phyloP scores from a whole-genome alignment of 805 yeast species.

The Candida insectorum region DNA sequence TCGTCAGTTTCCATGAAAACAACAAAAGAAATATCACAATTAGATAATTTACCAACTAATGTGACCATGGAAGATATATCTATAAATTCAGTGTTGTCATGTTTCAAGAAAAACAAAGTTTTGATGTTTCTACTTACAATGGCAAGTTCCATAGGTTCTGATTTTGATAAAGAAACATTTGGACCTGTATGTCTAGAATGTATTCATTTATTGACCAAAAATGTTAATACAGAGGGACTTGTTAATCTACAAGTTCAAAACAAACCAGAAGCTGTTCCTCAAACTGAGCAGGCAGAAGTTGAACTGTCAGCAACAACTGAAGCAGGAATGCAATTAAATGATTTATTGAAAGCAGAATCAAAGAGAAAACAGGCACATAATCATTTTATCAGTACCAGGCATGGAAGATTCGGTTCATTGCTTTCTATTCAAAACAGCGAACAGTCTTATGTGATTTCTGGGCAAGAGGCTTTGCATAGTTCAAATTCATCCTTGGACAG shows the following conservation, averaged over 20 bases:
- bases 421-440: slow-evolving; percentile 66
- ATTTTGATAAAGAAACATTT: slow-evolving; percentile 58
- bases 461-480: slow-evolving; percentile 60
- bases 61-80: slow-evolving; percentile 67
- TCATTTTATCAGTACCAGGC: slow-evolving; percentile 63
- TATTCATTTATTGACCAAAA: slow-evolving; percentile 58
- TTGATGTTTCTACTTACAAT: slow-evolving; percentile 70
- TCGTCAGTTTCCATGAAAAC: slow-evolving; percentile 46
- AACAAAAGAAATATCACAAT: slow-evolving; percentile 25
- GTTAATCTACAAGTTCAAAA: too few species aligned
- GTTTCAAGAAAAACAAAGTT: slow-evolving; percentile 69
- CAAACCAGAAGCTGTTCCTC: slow-evolving; percentile 4
- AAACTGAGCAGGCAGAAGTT: background rate
- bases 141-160: slow-evolving; percentile 59
- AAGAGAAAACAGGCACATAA: slow-evolving; percentile 46
- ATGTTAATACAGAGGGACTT: slow-evolving; percentile 43
- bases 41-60: slow-evolving; percentile 52
- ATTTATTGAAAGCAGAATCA: slow-evolving; percentile 59
- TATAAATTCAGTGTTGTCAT: slow-evolving; percentile 50
- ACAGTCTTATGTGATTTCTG: slow-evolving; percentile 58
- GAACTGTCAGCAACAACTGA: slow-evolving; percentile 1
- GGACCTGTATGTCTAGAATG: slow-evolving; percentile 68
- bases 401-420: slow-evolving; percentile 87
- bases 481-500: slow-evolving; percentile 54
- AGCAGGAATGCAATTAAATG: slow-evolving; percentile 42